Base-by-base conservation (phyloP, 2,329 filamentous ascomycete genomes). In the Fonsecaea pedrosoi region DNA sequence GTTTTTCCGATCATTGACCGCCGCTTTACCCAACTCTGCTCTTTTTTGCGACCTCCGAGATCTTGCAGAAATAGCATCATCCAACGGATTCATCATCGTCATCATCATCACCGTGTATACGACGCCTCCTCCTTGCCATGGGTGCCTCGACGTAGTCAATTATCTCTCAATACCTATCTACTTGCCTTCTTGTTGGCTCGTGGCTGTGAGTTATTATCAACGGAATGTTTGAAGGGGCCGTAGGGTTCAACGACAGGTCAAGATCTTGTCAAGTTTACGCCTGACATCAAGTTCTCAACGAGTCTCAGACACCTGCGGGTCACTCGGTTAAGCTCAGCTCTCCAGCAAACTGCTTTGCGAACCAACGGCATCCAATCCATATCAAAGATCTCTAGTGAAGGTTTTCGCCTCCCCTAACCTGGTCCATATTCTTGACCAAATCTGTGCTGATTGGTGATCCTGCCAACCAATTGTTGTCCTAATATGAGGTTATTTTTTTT, bases 381-480 rank as follows among this genome's bases (percentile, higher is more conserved):
- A 38, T 53, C 59, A 32, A 42, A 40, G 25, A 32, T 34, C 32
- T 32, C n/a, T 7, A 6, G 32, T 6, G 7, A 32, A 34, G 34
- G 45, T 54, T 13, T 42, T 42, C 45, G 12, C 37, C 48, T 35
- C 35, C 48, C 6, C 40, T 54, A 1, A n/a, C 30, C 12, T 35
- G 30, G 15, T 30, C 42, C 25, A 3, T 21, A n/a, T 54, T 21
- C 40, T 61, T 35, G 37, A 38, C 34, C 37, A 59, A 25, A 50
- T 9, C 4, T 10, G 30, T 32, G 30, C 57, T 21, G 57, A n/a
- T 59, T 60, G 57, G 40, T 32, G 40, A 35, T 8, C 40, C 3
- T 30, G 7, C 50, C 25, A 50, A 21, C 64, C 64, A 68, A 62
- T 62, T 42, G 65, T 48, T 60, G n/a, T 55, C 10, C 18, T 18